phyloP scores from a whole-genome alignment of 192 early-diverging fungal genomes.

The Chytriomyces hyalinus region DNA sequence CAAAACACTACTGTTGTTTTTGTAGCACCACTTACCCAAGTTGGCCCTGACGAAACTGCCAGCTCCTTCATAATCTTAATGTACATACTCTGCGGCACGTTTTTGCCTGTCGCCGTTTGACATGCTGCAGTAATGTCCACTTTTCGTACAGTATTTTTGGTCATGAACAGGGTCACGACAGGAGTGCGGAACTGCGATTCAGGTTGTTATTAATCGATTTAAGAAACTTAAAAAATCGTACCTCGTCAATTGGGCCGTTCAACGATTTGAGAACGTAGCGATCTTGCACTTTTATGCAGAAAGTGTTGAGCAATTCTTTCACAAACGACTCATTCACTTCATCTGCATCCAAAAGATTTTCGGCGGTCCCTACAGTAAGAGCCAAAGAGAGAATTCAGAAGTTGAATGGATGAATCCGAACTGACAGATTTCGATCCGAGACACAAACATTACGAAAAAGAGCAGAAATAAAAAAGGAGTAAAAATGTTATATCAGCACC shows the following conservation, averaged over 20 bases:
- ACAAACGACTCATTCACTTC: constrained; percentile 11
- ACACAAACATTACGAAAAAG: no score
- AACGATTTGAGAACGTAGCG: constrained; percentile 17
- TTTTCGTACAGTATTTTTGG: constrained; percentile 21
- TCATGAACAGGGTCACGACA: constrained; percentile 24
- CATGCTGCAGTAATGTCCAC: constrained; percentile 28
- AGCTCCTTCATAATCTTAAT: constrained; percentile 38
- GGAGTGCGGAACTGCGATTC: constrained; percentile 23
- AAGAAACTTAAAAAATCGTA: background rate
- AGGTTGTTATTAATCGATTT: background rate
- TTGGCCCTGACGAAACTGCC: constrained; percentile 24
- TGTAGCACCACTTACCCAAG: constrained; percentile 26
- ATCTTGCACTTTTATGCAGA: constrained; percentile 17
- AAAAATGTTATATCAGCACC: background rate
- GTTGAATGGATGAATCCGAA: no score
- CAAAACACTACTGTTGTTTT: no score
- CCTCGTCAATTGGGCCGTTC: background rate
- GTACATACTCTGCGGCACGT: constrained; percentile 30
- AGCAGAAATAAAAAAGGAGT: no score
- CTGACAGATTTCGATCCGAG: no score
- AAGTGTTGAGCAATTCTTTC: background rate
- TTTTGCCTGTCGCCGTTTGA: constrained; percentile 24
- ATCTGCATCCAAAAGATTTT: constrained; percentile 23
- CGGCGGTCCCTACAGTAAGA: background rate
- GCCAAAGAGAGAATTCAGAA: no score